phyloP scores from a whole-genome alignment of 495 filamentous ascomycete species.

The Astrocystis sublimbata region DNA sequence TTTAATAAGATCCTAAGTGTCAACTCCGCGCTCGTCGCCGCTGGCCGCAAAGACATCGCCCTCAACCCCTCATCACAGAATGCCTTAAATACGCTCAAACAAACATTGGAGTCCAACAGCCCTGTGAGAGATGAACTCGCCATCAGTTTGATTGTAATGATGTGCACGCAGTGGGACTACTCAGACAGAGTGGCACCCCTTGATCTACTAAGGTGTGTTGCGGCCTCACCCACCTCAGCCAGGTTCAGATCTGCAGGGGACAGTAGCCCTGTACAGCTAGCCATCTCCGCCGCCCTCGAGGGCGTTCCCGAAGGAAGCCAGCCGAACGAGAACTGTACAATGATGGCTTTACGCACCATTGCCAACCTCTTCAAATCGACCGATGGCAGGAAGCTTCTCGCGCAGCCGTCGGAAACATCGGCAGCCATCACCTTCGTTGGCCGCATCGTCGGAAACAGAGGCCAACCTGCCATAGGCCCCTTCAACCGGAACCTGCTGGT shows the following conservation, averaged over 20 bases:
- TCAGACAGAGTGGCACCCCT: conserved; percentile 77
- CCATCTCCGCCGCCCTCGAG: conserved; percentile 53
- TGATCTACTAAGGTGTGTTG: conserved; percentile 80
- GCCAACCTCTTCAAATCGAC: conserved; percentile 84
- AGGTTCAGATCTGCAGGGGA: conserved; percentile 40
- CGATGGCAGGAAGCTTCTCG: conserved; percentile 64
- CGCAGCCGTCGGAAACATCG: conserved; percentile 56
- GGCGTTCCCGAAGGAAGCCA: conserved; percentile 29
- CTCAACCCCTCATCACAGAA: conserved; percentile 70
- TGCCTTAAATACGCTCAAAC: conserved; percentile 54
- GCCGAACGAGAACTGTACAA: conserved; percentile 69
- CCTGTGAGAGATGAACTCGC: conserved; percentile 38
- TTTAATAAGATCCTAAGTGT: conserved; percentile 72
- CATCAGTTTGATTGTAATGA: conserved; percentile 62
- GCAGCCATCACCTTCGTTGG: conserved; percentile 42
- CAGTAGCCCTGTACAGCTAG: conserved; percentile 56
- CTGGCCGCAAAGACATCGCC: conserved; percentile 70
- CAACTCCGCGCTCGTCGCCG: conserved; percentile 64
- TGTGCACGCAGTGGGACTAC: conserved; percentile 75
- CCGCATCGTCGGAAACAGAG: conserved; percentile 49
- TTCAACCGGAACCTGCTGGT: conserved; percentile 80
- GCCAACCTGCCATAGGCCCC: conserved; percentile 48
- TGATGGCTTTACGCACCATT: conserved; percentile 80
- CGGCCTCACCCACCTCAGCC: conserved; percentile 64
- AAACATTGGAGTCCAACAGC: conserved; percentile 55